Base-by-base conservation (phyloP, 2,329 filamentous ascomycete genomes). In the Paracoccidioides lutzii region DNA sequence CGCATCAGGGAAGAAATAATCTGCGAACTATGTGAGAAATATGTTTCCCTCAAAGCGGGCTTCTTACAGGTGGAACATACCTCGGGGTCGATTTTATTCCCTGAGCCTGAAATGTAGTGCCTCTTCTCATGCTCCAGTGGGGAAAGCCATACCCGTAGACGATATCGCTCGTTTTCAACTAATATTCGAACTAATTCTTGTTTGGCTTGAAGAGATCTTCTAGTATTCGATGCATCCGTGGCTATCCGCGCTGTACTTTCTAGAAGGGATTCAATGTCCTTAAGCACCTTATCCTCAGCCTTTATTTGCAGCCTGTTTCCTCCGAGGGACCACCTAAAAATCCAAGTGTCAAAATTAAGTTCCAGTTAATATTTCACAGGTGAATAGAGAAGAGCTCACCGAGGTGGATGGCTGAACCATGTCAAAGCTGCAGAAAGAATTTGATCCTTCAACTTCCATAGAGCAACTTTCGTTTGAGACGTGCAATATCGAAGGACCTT, bases 281-380 rank as follows among this genome's bases (percentile, higher is more conserved):
- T 78, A 42, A 97, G 79, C 15, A 95, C 75, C 61, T 86, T 85
- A 38, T 89, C 82, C 71, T 99, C 93, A 0, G 94, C 91, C 74
- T 95, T 97, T 53, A 97, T 77, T 67, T 98, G 93, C 14, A 98
- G 74, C 51, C 88, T 81, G 67, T 96, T 98, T 64, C 91, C 93
- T 56, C 93, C 93, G 70, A 93, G 97, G 0, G 93, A 95, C 91
- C 93, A 98, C 61, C 76, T 78, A 12, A 41, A 54, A 55, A 66
- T n/a, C 30, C 3, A 32, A 33, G 3, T n/a, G 12, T 41, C 59
- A 66, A 32, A 14, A 14, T n/a, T n/a, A 6, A 33, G n/a, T 54
- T 60, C 55, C 61, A 56, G 15, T 52, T 41, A 43, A 49, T 6
- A n/a, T 9, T 38, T 54, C n/a, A 3, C 49, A 15, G 5, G 7